phyloP scores from a whole-genome alignment of 306 rosid genomes.

The Benincasa hispida region DNA sequence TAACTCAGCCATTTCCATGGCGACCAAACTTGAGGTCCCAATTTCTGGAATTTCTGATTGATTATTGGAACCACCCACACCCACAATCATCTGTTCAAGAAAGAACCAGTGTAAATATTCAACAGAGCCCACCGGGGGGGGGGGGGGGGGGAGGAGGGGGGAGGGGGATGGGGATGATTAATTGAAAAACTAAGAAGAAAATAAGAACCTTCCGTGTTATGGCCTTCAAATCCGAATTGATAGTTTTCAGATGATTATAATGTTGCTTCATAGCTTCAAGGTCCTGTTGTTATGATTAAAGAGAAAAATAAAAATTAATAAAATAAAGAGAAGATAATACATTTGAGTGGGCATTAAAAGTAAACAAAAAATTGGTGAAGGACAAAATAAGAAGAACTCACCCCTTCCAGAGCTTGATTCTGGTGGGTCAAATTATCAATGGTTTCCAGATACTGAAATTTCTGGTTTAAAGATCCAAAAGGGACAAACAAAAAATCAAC shows the following conservation, averaged over 20 bases:
- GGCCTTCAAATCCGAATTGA: slow-evolving; percentile 29
- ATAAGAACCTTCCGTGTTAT: slow-evolving; percentile 27
- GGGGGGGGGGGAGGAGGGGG: too few species aligned
- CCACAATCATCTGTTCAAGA: not conserved
- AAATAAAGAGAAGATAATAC: not conserved
- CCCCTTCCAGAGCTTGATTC: slow-evolving; percentile 18
- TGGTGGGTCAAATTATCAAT: slow-evolving; percentile 14
- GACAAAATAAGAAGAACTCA: slow-evolving; percentile 12
- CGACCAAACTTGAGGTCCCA: not conserved
- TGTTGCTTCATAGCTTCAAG: slow-evolving; percentile 20
- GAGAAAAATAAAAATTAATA: not conserved
- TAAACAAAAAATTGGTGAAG: not conserved
- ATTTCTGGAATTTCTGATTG: not conserved
- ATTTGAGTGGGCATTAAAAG: not conserved
- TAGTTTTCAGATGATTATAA: slow-evolving; percentile 10
- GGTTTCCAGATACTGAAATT: slow-evolving; percentile 19
- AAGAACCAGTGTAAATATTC: not conserved
- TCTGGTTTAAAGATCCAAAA: slow-evolving; percentile 22
- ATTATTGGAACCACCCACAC: not conserved
- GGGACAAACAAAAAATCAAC: too few species aligned
- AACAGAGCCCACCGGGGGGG: not conserved
- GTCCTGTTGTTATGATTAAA: slow-evolving; percentile 26
- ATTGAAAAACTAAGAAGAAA: not conserved
- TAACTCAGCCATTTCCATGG: not conserved
- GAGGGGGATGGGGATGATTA: too few species aligned